phyloP scores from a whole-genome alignment of 257 asterid genomes.

The Nicotiana tomentosiformis region DNA sequence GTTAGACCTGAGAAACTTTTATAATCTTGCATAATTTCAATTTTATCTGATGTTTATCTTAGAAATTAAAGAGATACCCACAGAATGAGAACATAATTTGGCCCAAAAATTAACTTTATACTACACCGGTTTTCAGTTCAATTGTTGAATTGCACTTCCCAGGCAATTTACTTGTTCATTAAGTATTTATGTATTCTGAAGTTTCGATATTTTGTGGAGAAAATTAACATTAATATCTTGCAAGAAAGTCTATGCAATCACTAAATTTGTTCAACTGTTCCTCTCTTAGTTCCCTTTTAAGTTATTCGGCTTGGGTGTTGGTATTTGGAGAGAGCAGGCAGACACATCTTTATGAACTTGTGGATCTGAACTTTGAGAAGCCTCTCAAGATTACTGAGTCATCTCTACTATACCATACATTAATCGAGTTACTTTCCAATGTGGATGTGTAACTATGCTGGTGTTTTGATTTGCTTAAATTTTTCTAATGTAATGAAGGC shows the following conservation, averaged over 20 bases:
- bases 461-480: background rate
- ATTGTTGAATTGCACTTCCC: background rate
- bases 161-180: background rate
- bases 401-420: background rate
- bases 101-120: background rate
- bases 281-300: background rate
- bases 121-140: background rate
- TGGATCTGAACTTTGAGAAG: constrained; percentile 8
- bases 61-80: background rate
- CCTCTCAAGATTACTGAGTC: background rate
- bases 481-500: background rate
- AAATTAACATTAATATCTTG: background rate
- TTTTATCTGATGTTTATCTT: background rate
- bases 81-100: background rate
- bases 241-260: background rate
- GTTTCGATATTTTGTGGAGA: background rate
- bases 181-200: background rate
- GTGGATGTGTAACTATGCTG: background rate
- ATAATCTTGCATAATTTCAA: background rate
- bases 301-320: background rate
- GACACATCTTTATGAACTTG: background rate
- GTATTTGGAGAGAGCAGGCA: background rate
- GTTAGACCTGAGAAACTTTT: background rate
- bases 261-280: background rate
- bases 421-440: background rate